Conservation (phyloP, 257 asterid species). For the Rehmannia glutinosa region DNA sequence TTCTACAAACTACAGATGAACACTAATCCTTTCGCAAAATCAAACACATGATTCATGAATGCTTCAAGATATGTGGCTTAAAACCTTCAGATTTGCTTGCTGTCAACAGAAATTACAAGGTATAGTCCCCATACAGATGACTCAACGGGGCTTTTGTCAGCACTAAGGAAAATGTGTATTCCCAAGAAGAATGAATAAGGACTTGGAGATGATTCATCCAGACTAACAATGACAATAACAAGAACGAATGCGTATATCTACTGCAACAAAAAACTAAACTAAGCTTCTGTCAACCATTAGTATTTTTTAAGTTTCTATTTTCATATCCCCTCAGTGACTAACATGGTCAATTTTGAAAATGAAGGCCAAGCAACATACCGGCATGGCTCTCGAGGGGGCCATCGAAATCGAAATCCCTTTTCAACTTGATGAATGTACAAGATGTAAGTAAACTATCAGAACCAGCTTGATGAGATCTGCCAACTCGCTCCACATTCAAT, state of each 20-base stretch:
- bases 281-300: no score
- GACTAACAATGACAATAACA: background rate
- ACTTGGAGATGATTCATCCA: background rate
- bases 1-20: no score
- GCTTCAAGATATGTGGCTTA: no score
- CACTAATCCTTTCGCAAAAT: no score
- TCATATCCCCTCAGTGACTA: conserved; percentile 3
- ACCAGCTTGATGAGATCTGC: conserved; percentile 42
- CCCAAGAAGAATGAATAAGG: background rate
- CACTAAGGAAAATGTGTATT: no score
- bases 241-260: background rate
- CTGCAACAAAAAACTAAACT: no score
- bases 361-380: conserved; percentile 37
- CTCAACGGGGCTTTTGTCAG: background rate
- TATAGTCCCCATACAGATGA: no score
- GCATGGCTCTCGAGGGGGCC: conserved; percentile 28
- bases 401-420: conserved; percentile 24
- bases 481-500: conserved; percentile 30
- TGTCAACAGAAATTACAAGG: background rate
- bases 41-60: no score
- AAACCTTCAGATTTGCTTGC: background rate
- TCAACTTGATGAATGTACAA: conserved; percentile 34
- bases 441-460: conserved; percentile 40
- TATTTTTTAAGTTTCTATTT: conserved; percentile 11
- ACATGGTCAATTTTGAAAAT: conserved; percentile 18